phyloP scores from a whole-genome alignment of 2,329 filamentous ascomycete genomes.

The Malbranchea zuffiana region DNA sequence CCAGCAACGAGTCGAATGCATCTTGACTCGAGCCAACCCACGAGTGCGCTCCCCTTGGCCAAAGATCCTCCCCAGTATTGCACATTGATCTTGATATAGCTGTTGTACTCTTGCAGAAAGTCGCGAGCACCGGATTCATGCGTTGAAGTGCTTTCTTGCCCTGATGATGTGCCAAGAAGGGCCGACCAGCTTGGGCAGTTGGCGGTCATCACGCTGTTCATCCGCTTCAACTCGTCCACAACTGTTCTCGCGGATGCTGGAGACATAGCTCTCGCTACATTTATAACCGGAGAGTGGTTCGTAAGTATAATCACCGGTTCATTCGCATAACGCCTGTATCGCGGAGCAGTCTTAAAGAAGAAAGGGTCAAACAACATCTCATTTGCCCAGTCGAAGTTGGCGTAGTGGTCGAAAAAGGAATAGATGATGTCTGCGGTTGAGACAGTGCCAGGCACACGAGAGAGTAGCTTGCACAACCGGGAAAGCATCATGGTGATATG shows the following conservation, averaged over 20 bases:
- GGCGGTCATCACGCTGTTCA: slow-evolving; percentile 32
- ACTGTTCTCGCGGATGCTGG: slow-evolving; percentile 43
- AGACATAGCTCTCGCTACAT: slow-evolving; percentile 48
- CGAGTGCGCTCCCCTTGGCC: slow-evolving; percentile 43
- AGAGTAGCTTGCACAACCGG: slow-evolving; percentile 48
- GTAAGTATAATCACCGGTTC: slow-evolving; percentile 55
- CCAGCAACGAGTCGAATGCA: slow-evolving; percentile 49
- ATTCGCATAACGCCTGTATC: slow-evolving; percentile 45
- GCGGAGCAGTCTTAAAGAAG: slow-evolving; percentile 31
- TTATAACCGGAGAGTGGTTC: slow-evolving; percentile 51
- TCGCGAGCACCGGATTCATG: slow-evolving; percentile 26
- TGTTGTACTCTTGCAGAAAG: slow-evolving; percentile 44
- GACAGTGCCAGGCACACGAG: slow-evolving; percentile 26
- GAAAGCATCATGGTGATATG: slow-evolving; percentile 54
- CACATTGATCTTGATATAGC: slow-evolving; percentile 50
- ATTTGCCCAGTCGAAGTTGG: slow-evolving; percentile 48
- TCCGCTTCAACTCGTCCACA: slow-evolving; percentile 41
- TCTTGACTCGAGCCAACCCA: slow-evolving; percentile 55
- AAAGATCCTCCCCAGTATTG: slow-evolving; percentile 55
- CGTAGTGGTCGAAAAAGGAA: slow-evolving; percentile 55
- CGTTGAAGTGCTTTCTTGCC: neutral
- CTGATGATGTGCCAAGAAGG: slow-evolving; percentile 27
- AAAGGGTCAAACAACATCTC: slow-evolving; percentile 49
- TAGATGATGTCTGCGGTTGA: slow-evolving; percentile 44
- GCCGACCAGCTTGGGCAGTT: slow-evolving; percentile 34